Percentiles rank a stretch among this genome's conserved stretches.
Evolutionary conservation across 768 basidiomycete genomes (phyloP).

Genomic region (Leccinum barrowsii): DNA sequence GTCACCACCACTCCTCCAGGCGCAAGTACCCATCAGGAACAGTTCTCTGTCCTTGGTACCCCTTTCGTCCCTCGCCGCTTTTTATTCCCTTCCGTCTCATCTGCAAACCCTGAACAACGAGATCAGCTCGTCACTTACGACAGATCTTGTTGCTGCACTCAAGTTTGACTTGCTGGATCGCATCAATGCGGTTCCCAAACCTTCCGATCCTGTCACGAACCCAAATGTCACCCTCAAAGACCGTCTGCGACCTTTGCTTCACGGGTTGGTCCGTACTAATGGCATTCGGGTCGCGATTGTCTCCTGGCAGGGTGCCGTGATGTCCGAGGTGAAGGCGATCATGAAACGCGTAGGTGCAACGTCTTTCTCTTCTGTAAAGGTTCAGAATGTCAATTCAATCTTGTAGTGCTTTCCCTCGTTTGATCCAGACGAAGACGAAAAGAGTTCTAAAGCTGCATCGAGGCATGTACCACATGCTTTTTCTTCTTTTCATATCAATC

Average conservation of each 20-base stretch:
- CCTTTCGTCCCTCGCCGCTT: slow-evolving; percentile 67
- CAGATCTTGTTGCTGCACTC: slow-evolving; percentile 72
- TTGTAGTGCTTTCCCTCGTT: slow-evolving; percentile 58
- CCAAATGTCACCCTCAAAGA: slow-evolving; percentile 52
- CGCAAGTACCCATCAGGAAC: slow-evolving; percentile 25
- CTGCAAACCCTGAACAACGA: slow-evolving; percentile 69
- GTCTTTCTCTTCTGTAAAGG: not conserved
- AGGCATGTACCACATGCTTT: slow-evolving; percentile 18
- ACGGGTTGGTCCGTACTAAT: slow-evolving; percentile 72
- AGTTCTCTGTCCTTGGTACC: slow-evolving; percentile 40
- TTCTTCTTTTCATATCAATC: slow-evolving; percentile 4
- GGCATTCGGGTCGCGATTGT: slow-evolving; percentile 65
- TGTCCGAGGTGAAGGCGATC: slow-evolving; percentile 54
- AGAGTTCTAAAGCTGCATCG: slow-evolving; percentile 27
- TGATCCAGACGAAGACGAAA: slow-evolving; percentile 52
- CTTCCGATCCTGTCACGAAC: slow-evolving; percentile 16
- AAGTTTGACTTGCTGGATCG: slow-evolving; percentile 62
- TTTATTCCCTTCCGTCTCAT: slow-evolving; percentile 70
- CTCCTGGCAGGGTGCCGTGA: slow-evolving; percentile 68
- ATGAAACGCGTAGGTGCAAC: slow-evolving; percentile 53
- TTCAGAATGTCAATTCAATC: not conserved
- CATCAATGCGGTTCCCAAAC: slow-evolving; percentile 29
- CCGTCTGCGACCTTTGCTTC: slow-evolving; percentile 65
- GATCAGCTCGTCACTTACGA: slow-evolving; percentile 72
- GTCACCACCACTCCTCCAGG: slow-evolving; percentile 24